A percentile compares a stretch with the other conserved stretches of the same genome.
Conservation (phyloP, 179 eudicot species). For the Corrigiola litoralis region DNA sequence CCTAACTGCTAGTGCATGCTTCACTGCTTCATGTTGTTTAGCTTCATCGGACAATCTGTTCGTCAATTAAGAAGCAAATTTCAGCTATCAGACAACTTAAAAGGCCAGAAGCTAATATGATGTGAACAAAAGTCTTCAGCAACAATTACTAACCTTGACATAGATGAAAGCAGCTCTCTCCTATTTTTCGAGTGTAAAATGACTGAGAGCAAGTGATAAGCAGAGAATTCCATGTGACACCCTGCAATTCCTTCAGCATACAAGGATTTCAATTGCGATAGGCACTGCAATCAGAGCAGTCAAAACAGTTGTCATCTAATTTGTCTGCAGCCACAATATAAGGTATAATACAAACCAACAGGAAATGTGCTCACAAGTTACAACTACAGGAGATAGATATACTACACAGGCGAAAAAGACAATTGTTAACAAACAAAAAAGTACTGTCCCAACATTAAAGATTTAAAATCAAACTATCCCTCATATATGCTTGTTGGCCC, state of each 20-base stretch:
- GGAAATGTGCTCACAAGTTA: neutral
- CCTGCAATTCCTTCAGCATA: slow-evolving; percentile 89
- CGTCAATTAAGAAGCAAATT: slow-evolving; percentile 17
- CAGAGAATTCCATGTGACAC: slow-evolving; percentile 82
- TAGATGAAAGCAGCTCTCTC: slow-evolving; percentile 76
- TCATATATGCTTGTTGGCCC: neutral
- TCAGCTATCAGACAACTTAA: slow-evolving; percentile 2
- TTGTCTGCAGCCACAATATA: too few species aligned
- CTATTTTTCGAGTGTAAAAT: slow-evolving; percentile 72
- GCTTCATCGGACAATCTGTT: slow-evolving; percentile 72
- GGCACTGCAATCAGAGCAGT: slow-evolving; percentile 60
- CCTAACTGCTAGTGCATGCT: slow-evolving; percentile 90
- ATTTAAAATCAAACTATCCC: too few species aligned
- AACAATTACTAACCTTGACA: slow-evolving; percentile 67
- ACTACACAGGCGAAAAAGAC: too few species aligned
- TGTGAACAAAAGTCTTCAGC: neutral
- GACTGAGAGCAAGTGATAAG: slow-evolving; percentile 79
- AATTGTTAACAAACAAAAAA: too few species aligned
- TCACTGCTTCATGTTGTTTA: slow-evolving; percentile 68
- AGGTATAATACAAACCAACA: neutral
- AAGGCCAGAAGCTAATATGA: neutral
- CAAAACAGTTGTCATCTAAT: slow-evolving; percentile 5
- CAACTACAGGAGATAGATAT: too few species aligned
- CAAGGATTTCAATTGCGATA: slow-evolving; percentile 77
- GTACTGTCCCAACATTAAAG: too few species aligned